Percentiles rank a stretch among this genome's conserved stretches.
Evolutionary conservation across 768 basidiomycete genomes (phyloP).

Genomic region (Mycena metata): DNA sequence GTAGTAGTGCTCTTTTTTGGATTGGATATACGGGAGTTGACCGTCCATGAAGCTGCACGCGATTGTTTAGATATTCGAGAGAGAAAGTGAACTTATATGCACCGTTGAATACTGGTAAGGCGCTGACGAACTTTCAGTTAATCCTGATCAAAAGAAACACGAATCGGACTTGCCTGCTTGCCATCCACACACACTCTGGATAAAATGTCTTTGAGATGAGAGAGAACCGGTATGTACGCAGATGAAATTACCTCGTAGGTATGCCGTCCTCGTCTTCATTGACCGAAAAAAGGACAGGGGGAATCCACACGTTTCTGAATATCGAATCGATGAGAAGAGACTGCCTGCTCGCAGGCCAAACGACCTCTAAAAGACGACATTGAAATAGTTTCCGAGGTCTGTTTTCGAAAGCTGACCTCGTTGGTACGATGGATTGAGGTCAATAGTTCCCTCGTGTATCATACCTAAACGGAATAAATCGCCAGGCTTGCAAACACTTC

Average conservation of each 20-base stretch:
- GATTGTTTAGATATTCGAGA: background rate
- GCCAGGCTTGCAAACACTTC: background rate
- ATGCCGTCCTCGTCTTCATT: constrained; percentile 64
- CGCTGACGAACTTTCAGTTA: constrained; percentile 55
- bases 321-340: constrained; percentile 82
- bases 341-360: constrained; percentile 82
- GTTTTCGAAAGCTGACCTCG: constrained; percentile 59
- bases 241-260: constrained; percentile 10
- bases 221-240: background rate
- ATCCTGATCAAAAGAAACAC: background rate
- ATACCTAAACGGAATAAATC: constrained; percentile 53
- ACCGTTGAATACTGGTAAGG: constrained; percentile 59
- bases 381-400: constrained; percentile 31
- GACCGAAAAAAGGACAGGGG: constrained; percentile 83
- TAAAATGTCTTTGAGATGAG: background rate
- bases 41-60: constrained; percentile 75
- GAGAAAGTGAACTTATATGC: background rate
- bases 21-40: constrained; percentile 58
- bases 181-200: constrained; percentile 78
- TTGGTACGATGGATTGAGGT: constrained; percentile 80
- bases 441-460: constrained; percentile 79
- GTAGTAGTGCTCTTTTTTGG: constrained; percentile 74
- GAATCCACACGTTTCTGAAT: constrained; percentile 83
- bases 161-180: constrained; percentile 72
- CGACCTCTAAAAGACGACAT: constrained; percentile 65